phyloP scores from a whole-genome alignment of 2,329 filamentous ascomycete species.

The Ambrosiella beaveri region DNA sequence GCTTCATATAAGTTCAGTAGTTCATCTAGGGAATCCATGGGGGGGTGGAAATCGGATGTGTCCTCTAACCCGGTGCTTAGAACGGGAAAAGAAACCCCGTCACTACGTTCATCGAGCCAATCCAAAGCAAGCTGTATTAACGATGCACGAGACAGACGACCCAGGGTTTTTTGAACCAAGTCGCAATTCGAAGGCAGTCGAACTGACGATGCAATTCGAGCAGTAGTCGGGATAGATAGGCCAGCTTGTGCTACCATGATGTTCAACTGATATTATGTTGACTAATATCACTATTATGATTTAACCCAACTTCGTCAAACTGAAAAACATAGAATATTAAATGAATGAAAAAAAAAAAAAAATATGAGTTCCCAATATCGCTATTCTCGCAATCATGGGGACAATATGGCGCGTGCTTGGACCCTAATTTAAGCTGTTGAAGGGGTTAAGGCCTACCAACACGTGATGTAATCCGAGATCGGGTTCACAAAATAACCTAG shows the following conservation, averaged over 20 bases:
- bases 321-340: neutral
- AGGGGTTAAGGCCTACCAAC: no score
- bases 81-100: conserved; percentile 31
- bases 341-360: neutral
- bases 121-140: conserved; percentile 55
- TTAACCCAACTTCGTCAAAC: no score
- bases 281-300: neutral
- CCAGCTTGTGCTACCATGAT: neutral
- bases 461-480: no score
- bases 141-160: conserved; percentile 52
- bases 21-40: conserved; percentile 45
- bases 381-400: no score
- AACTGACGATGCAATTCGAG: conserved; percentile 52
- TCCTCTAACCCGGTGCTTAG: conserved; percentile 30
- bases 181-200: conserved; percentile 49
- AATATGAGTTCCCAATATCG: neutral
- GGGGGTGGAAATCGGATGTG: conserved; percentile 50
- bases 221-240: conserved; percentile 51
- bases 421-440: no score
- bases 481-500: no score
- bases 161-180: conserved; percentile 47
- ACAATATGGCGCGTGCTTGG: no score
- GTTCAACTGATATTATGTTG: neutral
- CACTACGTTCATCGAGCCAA: conserved; percentile 57
- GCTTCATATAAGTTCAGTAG: conserved; percentile 48